Evolutionary conservation across 2,329 filamentous ascomycete species (phyloP).

Genomic region (Ophiocordyceps robertsii): DNA sequence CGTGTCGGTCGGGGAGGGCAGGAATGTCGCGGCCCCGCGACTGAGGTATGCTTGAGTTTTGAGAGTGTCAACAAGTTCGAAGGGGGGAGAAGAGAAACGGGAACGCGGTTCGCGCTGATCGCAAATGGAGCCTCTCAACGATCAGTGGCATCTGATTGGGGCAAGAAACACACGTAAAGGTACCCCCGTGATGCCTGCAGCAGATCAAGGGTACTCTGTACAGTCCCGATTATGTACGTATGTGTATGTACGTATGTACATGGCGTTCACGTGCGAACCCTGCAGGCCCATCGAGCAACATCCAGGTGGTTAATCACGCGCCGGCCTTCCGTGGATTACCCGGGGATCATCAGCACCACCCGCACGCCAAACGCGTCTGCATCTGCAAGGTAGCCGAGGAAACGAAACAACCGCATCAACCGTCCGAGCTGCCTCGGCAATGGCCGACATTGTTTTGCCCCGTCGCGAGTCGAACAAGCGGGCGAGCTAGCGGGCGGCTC

Average conservation of each 20-base stretch:
- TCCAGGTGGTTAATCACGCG: too few relatives aligned
- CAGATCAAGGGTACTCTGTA: not conserved
- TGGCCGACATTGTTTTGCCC: not conserved
- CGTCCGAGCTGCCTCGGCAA: not conserved
- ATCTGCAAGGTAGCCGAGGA: too few relatives aligned
- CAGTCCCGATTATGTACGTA: not conserved
- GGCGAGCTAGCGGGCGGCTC: not conserved
- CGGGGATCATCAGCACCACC: not conserved
- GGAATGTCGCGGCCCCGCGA: conserved; percentile 2
- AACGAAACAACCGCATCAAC: too few relatives aligned
- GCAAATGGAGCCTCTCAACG: not conserved
- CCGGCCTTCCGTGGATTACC: conserved; percentile 2
- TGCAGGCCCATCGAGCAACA: not conserved
- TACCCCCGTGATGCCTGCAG: conserved; percentile 1
- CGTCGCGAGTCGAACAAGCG: not conserved
- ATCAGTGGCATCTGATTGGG: not conserved
- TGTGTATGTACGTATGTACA: too few relatives aligned
- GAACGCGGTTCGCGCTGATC: conserved; percentile 9
- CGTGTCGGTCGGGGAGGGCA: conserved; percentile 1
- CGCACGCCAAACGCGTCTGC: too few relatives aligned
- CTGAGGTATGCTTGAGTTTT: not conserved
- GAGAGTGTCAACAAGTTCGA: conserved; percentile 1
- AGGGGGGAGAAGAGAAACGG: too few relatives aligned
- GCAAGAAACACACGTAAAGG: not conserved
- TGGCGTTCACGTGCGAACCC: conserved; percentile 5